Base-by-base conservation (phyloP, 768 basidiomycete species). In the Pholiota microspora region DNA sequence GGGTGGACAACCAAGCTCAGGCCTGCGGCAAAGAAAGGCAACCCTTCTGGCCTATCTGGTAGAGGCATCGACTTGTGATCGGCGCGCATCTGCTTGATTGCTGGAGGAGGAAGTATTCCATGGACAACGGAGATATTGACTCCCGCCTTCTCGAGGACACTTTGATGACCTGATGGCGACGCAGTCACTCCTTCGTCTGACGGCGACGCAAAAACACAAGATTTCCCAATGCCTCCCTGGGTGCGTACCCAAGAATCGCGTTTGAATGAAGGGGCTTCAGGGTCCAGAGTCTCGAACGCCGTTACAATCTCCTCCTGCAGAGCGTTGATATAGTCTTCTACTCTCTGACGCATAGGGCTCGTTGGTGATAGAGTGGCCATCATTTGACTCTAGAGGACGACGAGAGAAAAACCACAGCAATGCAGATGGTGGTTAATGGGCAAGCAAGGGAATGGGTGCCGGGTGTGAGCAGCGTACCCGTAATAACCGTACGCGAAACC, bases 1-100 rank as follows among this genome's bases (percentile, higher is more conserved):
- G 96, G 96, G 69, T 99, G 96, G 15, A 98, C 79, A 62, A 99
- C 93, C 64, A 98, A 81, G 61, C 89, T 92, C 64, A 98, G 77
- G 0, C 97, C 96, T 0, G 89, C 90, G 12, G 91, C 95, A 64
- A 94, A 95, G 78, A 94, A 99, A 0, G 95, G 96, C 12, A 97
- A 77, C 34, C 85, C 82, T 6, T 76, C 74, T 15, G 79, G 73
- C 47, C 75, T 72, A 54, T 86, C 80, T 24, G 84, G 80, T 57
- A 84, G 81, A 1, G 88, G 86, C 62, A 92, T 79, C 23, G 84
- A 82, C 38, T 79, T 75, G 67, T 98, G 97, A 71, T 98, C 91
- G 31, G 92, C 89, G 49, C 91, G 81, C 97, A 99, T 99, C 74
- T 96, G 90, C 65, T 84, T 84, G 68, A 98, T 88, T 4, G 94